phyloP scores from a whole-genome alignment of 176 grass and related monocot genomes.

The Hordeum marinum region DNA sequence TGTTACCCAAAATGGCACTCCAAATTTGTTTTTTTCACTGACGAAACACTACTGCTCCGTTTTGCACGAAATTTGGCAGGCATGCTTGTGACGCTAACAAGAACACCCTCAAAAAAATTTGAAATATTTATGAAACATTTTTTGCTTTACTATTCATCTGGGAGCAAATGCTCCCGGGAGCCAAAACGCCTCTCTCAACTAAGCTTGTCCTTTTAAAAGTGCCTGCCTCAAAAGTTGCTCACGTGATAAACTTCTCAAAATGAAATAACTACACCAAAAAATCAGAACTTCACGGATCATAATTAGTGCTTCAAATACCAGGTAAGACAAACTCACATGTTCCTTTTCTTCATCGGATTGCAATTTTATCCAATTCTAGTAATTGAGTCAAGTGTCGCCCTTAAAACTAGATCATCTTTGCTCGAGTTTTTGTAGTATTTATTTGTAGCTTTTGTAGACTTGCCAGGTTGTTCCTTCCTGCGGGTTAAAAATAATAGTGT shows the following conservation, averaged over 20 bases:
- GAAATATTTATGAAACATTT: no score
- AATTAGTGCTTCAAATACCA: not conserved
- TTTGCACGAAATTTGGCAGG: no score
- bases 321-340: not conserved
- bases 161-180: no score
- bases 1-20: no score
- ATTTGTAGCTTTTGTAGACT: constrained; percentile 45
- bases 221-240: not conserved
- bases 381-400: constrained; percentile 33
- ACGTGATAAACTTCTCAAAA: not conserved
- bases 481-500: not conserved
- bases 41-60: no score
- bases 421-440: not conserved
- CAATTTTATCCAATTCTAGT: constrained; percentile 22
- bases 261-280: not conserved
- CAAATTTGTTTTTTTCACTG: no score
- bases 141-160: no score
- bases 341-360: not conserved
- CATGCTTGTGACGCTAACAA: no score
- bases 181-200: no score
- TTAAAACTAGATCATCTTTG: constrained; percentile 34
- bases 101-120: no score
- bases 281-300: not conserved
- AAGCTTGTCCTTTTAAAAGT: not conserved
- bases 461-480: constrained; percentile 55